Percentiles rank a stretch among this genome's conserved stretches.
Conservation (phyloP, 208 protist genomes). For the Naegleria fowleri region DNA sequence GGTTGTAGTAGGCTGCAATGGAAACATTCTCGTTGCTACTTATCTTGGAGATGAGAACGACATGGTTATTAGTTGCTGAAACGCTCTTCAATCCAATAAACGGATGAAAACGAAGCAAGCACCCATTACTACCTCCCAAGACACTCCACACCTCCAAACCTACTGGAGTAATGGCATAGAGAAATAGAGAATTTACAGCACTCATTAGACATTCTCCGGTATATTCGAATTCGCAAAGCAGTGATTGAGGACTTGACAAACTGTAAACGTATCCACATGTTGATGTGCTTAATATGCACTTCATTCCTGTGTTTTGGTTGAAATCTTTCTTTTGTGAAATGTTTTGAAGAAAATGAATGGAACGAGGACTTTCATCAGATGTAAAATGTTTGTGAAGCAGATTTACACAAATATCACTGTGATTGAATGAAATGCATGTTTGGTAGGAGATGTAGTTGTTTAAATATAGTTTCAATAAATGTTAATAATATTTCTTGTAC, state of each 20-base stretch:
- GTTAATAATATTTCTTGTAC: background rate
- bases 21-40: background rate
- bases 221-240: conserved; percentile 1
- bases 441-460: no score
- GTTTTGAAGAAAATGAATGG: conserved; percentile 17
- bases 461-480: no score
- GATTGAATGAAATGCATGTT: no score
- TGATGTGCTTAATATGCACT: background rate
- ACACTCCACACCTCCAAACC: background rate
- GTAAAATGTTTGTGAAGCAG: conserved; percentile 16
- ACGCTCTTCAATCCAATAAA: conserved; percentile 16
- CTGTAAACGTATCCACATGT: background rate
- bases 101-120: background rate
- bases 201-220: background rate
- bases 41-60: background rate
- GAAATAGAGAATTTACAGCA: background rate
- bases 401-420: background rate
- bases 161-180: background rate
- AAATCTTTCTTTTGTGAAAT: background rate
- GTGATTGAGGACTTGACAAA: background rate
- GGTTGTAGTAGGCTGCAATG: conserved; percentile 9
- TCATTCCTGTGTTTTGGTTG: background rate
- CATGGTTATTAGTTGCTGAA: background rate
- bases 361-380: background rate
- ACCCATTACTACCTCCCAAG: background rate